Percentiles rank a stretch among this genome's conserved stretches.
These are phyloP conservation scores for Cladosporium austrohemisphaericum DNA, from an alignment of 2,329 filamentous ascomycete species.

Conservation along the genomic window DNA sequence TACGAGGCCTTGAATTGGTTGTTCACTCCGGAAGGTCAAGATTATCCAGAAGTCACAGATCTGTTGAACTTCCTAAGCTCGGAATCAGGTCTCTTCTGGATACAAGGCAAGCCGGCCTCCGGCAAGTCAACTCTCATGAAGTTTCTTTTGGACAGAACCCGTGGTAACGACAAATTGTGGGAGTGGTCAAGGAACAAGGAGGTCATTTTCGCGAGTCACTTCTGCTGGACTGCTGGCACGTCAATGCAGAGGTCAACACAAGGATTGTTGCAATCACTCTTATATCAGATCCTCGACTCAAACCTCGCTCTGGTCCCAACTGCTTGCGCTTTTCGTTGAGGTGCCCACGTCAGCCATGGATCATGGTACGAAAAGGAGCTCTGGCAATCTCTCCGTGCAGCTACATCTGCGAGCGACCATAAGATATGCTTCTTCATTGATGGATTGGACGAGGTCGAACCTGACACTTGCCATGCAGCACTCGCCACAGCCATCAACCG, in stretches of 20 bases:
- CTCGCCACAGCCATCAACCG: not conserved
- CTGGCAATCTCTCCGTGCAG: not conserved
- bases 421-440: not conserved
- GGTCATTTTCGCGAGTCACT: not conserved
- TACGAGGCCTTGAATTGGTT: no score
- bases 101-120: not conserved
- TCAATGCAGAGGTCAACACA: not conserved
- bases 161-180: not conserved
- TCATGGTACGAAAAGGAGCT: not conserved
- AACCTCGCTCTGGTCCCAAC: not conserved
- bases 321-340: not conserved
- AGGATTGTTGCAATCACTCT: not conserved
- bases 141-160: not conserved
- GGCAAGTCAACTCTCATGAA: slow-evolving; percentile 7
- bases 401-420: not conserved
- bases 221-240: not conserved
- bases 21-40: no score
- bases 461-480: not conserved
- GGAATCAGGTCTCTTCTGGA: not conserved
- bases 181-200: not conserved
- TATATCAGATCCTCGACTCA: not conserved
- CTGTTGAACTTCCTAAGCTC: not conserved
- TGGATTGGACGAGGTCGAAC: not conserved
- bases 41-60: no score
- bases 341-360: not conserved